A percentile compares a stretch with the other conserved stretches of the same genome.
phyloP scores from a whole-genome alignment of 2,329 filamentous ascomycete genomes.

The Paraphoma chrysanthemicola region DNA sequence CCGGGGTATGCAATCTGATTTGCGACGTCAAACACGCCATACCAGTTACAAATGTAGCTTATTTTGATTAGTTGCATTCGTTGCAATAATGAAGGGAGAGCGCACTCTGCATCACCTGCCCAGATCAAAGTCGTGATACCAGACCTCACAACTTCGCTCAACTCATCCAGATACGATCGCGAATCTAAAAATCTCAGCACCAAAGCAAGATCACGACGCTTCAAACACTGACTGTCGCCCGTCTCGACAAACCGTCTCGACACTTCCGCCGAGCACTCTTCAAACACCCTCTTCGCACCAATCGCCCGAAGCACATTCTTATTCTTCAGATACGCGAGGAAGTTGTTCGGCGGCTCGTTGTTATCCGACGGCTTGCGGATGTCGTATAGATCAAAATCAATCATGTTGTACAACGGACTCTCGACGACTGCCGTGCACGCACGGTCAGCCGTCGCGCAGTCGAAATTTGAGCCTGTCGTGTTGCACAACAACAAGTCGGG shows the following conservation, averaged over 20 bases:
- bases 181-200: neutral
- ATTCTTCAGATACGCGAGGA: conserved; percentile 62
- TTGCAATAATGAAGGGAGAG: neutral
- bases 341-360: conserved; percentile 63
- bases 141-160: neutral
- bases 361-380: conserved; percentile 61
- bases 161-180: neutral
- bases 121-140: neutral
- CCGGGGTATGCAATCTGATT: neutral
- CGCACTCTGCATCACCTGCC: neutral
- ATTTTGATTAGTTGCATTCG: neutral
- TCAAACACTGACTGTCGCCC: conserved; percentile 53
- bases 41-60: neutral
- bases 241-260: conserved; percentile 52
- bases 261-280: conserved; percentile 53
- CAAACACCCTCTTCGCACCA: conserved; percentile 64
- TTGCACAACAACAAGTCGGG: conserved; percentile 62
- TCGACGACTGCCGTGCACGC: conserved; percentile 62
- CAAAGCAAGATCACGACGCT: conserved; percentile 29
- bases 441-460: conserved; percentile 60
- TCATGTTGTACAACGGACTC: conserved; percentile 53
- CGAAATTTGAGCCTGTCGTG: conserved; percentile 53
- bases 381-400: conserved; percentile 64
- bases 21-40: neutral
- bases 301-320: conserved; percentile 59